Conservation (phyloP, 2,329 filamentous ascomycete genomes). For the Colletotrichum costaricense region DNA sequence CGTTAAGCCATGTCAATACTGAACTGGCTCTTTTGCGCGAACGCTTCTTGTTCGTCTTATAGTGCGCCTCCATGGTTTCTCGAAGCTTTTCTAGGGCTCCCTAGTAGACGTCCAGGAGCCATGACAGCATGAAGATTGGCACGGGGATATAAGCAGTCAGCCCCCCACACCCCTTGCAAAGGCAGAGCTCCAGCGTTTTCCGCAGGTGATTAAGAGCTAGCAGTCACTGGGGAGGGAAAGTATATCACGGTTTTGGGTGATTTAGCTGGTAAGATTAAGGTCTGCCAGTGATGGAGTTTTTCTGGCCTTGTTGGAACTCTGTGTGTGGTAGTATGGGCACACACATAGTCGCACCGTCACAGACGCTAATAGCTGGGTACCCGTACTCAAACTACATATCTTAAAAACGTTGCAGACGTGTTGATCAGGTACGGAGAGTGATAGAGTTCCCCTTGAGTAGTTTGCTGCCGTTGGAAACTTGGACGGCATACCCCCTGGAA, state of each 20-base stretch:
- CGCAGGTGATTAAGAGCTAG: background rate
- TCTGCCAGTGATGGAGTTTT: background rate
- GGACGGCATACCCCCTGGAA: background rate
- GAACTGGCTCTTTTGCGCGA: too few species aligned
- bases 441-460: background rate
- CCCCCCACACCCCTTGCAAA: background rate
- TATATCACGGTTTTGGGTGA: background rate
- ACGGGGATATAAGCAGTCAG: background rate
- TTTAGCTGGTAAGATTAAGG: background rate
- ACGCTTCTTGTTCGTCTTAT: slow-evolving; percentile 9
- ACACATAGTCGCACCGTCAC: too few species aligned
- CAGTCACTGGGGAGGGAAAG: background rate
- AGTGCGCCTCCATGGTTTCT: slow-evolving; percentile 1
- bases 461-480: background rate
- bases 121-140: background rate
- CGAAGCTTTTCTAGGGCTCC: background rate
- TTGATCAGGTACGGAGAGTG: background rate
- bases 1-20: background rate
- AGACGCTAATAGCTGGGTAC: too few species aligned
- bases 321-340: background rate
- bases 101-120: background rate
- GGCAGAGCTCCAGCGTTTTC: slow-evolving; percentile 23
- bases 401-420: background rate
- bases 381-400: too few species aligned
- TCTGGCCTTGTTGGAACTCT: background rate